Conservation (phyloP, 768 basidiomycete genomes). For the Dendrothele bispora region DNA sequence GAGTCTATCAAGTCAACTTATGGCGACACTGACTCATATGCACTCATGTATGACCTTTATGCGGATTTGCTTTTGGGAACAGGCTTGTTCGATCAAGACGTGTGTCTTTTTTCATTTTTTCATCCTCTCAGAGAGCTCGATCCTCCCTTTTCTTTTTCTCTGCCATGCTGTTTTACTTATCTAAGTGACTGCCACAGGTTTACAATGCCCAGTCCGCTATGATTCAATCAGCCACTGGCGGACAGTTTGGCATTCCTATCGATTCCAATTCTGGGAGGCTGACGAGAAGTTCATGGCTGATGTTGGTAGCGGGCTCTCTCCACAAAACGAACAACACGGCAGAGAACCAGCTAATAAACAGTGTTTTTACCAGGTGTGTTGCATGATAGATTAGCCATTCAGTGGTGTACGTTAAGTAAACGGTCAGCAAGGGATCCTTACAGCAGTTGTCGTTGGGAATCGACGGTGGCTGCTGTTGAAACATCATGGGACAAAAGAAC, state of each 20-base stretch:
- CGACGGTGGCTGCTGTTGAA: no score
- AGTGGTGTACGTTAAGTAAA: no score
- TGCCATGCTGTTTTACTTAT: neutral
- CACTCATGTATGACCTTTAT: constrained; percentile 39
- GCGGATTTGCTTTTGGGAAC: constrained; percentile 36
- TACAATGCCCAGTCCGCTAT: neutral
- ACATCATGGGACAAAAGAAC: no score
- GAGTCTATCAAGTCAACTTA: constrained; percentile 8
- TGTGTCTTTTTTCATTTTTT: no score
- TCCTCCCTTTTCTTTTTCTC: no score
- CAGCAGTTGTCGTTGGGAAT: no score
- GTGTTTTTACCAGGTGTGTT: constrained; percentile 20
- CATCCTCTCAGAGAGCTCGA: no score
- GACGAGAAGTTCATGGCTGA: constrained; percentile 40
- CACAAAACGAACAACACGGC: constrained; percentile 31
- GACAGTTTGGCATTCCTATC: neutral
- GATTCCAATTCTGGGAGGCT: neutral
- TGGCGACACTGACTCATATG: constrained; percentile 20
- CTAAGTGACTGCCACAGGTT: neutral
- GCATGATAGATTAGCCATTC: constrained; percentile 18
- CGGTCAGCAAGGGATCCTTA: no score
- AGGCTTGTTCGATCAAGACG: constrained; percentile 19
- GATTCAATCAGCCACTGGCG: neutral
- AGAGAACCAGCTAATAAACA: constrained; percentile 37
- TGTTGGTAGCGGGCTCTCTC: constrained; percentile 48